Evolutionary conservation across 495 filamentous ascomycete genomes (phyloP), one percentile per base, ranked within the genome.

Genomic region (Usnea hakonensis): DNA sequence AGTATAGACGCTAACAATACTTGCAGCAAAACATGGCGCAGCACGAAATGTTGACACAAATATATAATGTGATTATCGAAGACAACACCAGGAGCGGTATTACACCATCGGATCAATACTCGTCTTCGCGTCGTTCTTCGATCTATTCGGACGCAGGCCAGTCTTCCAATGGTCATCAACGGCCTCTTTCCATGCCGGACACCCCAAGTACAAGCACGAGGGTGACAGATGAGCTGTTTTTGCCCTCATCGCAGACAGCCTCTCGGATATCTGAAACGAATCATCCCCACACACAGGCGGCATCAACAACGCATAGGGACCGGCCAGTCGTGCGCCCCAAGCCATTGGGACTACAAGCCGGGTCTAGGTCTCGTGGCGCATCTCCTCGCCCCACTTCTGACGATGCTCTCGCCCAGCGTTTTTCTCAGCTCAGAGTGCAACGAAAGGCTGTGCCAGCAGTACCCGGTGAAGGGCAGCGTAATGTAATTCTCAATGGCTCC

Each of bases 11-110:
- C 61, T 60, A 33, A 60, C 33, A 19, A 19, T 26, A 26, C 19
- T 50, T 36, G 16, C 50, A 71, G 68, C 67, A 72, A 63, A 64
- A 81, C 13, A 67, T 69, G 28, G 54, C 68, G 14, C 68, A 73
- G 54, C 67, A 79, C 38, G 64, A 68, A 44, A 77, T 77, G 54
- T 89, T 87, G 68, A 72, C 78, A 32, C 70, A 75, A 32, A 84
- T 90, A 61, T 88, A 87, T 71, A 73, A 81, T 3, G 77, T 84
- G 32, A 92, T 93, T 65, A 79, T 82, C 57, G 81, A 83, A 35
- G 83, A 91, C 66, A 90, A 90, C 66, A 65, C 67, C 26, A 77
- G 76, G 58, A 83, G 71, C 37, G 84, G 85, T 11, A 73, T 82
- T 19, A 58, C 19, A 33, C 62, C 64, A 28, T 33, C 44, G 28